Conservation (phyloP, 169 alveolate species). For the Plasmodium berghei region DNA sequence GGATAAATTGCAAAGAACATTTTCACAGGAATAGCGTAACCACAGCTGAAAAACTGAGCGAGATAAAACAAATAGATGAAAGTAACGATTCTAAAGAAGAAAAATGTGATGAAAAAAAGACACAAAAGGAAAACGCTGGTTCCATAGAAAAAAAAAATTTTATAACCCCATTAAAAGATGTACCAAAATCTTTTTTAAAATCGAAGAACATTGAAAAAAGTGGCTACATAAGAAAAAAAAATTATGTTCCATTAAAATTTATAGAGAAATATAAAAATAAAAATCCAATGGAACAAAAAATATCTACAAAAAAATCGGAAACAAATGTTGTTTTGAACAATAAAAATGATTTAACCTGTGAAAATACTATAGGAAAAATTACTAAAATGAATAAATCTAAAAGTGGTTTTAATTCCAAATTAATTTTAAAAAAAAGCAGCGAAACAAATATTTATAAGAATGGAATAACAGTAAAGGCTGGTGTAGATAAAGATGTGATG, state of each 20-base stretch:
- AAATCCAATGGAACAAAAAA: background rate
- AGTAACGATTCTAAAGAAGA: background rate
- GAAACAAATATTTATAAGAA: background rate
- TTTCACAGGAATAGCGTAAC: background rate
- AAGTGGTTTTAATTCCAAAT: background rate
- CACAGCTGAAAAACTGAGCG: background rate
- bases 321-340: background rate
- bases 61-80: background rate
- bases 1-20: too few relatives aligned
- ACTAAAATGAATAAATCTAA: background rate
- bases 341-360: background rate
- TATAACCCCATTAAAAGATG: background rate
- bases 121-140: conserved; percentile 14
- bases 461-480: background rate
- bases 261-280: background rate
- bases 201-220: background rate
- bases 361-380: background rate
- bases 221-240: background rate
- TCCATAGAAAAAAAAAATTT: background rate
- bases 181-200: background rate
- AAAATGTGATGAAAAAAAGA: background rate
- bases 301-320: background rate
- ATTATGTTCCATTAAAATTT: background rate
- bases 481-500: background rate
- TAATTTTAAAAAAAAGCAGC: background rate